Percentiles rank a stretch among this genome's conserved stretches.
Evolutionary conservation across 352 stramenopile species (phyloP).

Genomic region (Phytophthora rubi): DNA sequence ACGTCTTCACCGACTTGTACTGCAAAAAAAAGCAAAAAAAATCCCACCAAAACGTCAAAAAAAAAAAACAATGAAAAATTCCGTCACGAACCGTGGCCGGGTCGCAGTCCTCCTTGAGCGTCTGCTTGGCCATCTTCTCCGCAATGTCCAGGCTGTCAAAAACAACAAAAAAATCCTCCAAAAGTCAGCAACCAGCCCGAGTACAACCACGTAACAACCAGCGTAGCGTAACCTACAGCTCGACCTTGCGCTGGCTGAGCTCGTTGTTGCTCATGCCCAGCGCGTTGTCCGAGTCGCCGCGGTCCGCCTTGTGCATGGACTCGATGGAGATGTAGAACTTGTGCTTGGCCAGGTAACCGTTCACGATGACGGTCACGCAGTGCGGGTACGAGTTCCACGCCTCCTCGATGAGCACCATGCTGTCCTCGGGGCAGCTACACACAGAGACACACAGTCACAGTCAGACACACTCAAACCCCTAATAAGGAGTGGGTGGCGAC

Average conservation of each 20-base stretch:
- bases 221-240: conserved; percentile 56
- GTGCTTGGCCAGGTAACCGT: conserved; percentile 85
- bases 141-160: conserved; percentile 73
- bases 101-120: conserved; percentile 75
- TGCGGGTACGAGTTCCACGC: conserved; percentile 90
- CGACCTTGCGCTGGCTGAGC: conserved; percentile 75
- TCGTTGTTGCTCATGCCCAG: conserved; percentile 72
- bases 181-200: not conserved
- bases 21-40: conserved; percentile 20
- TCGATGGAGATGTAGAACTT: conserved; percentile 91
- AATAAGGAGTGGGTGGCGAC: not conserved
- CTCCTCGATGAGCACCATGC: conserved; percentile 87
- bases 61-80: not conserved
- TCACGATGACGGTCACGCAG: conserved; percentile 87
- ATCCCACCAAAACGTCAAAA: not conserved
- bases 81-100: conserved; percentile 48
- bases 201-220: not conserved
- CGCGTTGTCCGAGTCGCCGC: conserved; percentile 69
- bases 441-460: not conserved
- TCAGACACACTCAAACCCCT: not conserved
- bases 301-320: conserved; percentile 73
- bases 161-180: not conserved
- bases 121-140: conserved; percentile 76
- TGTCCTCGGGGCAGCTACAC: conserved; percentile 80
- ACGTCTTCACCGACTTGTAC: conserved; percentile 80